phyloP scores from a whole-genome alignment of 2,329 filamentous ascomycete genomes.

The Claviceps monticola region DNA sequence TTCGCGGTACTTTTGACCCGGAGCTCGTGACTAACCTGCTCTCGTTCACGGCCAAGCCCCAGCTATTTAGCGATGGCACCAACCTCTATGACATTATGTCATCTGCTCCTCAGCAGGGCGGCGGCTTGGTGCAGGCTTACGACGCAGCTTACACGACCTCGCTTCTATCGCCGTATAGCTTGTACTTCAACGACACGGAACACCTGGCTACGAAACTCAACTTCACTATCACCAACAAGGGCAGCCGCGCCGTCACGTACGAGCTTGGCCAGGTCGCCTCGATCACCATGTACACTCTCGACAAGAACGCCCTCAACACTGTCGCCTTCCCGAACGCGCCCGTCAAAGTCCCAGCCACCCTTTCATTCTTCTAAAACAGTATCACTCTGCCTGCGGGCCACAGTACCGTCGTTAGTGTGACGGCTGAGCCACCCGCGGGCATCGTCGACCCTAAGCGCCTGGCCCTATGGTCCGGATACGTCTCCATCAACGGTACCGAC shows the following conservation, averaged over 20 bases:
- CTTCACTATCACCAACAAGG: constrained; percentile 43
- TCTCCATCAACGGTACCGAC: constrained; percentile 25
- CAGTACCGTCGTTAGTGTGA: constrained; percentile 30
- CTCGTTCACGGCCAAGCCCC: constrained; percentile 34
- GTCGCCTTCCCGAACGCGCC: constrained; percentile 32
- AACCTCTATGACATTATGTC: constrained; percentile 26
- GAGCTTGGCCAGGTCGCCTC: constrained; percentile 34
- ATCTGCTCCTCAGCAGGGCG: constrained; percentile 47
- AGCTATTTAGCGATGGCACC: constrained; percentile 30
- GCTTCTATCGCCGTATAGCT: constrained; percentile 36
- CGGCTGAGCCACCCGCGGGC: constrained; percentile 25
- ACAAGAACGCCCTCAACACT: constrained; percentile 20
- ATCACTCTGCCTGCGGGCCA: constrained; percentile 30
- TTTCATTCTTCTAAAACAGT: constrained; percentile 27
- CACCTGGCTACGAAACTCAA: constrained; percentile 33
- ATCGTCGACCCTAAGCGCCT: constrained; percentile 21
- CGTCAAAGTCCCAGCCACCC: constrained; percentile 23
- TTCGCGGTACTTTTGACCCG: constrained; percentile 35
- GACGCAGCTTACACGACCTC: constrained; percentile 41
- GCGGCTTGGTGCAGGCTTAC: constrained; percentile 44
- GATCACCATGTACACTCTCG: constrained; percentile 37
- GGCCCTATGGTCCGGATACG: constrained; percentile 28
- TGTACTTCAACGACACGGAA: constrained; percentile 51
- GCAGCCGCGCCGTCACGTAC: constrained; percentile 35
- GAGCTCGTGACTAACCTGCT: constrained; percentile 33